phyloP scores from a whole-genome alignment of 306 rosid species.

The Dalbergia cultrata region DNA sequence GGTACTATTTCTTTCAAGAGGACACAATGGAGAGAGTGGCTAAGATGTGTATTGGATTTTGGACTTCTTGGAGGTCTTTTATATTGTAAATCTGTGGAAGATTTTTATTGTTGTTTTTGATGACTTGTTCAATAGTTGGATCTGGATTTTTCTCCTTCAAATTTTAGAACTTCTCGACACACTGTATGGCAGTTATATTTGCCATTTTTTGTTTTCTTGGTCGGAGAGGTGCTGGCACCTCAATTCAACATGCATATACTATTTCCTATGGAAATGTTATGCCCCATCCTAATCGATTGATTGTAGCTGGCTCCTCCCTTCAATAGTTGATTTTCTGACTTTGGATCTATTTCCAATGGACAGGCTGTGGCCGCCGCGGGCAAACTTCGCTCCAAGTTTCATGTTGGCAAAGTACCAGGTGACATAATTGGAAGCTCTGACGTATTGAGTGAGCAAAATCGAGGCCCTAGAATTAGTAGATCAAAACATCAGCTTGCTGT shows the following conservation, averaged over 20 bases:
- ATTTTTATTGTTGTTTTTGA: too few relatives aligned
- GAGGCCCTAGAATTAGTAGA: slow-evolving; percentile 85
- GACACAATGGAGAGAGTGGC: not conserved
- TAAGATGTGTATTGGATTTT: not conserved
- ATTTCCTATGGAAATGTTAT: slow-evolving; percentile 64
- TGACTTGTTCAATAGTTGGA: too few relatives aligned
- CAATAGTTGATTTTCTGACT: slow-evolving; percentile 66
- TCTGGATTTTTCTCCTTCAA: too few relatives aligned
- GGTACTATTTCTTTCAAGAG: slow-evolving; percentile 1
- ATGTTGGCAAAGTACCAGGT: slow-evolving; percentile 58
- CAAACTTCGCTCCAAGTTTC: slow-evolving; percentile 68
- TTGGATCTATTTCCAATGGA: slow-evolving; percentile 64
- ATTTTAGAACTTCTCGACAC: too few relatives aligned
- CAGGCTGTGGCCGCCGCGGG: slow-evolving; percentile 50
- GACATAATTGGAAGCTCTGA: slow-evolving; percentile 65
- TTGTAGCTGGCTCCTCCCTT: slow-evolving; percentile 52
- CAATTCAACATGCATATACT: slow-evolving; percentile 61
- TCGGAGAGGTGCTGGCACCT: slow-evolving; percentile 45
- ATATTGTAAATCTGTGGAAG: too few relatives aligned
- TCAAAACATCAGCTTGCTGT: slow-evolving; percentile 67
- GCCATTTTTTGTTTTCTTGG: too few relatives aligned
- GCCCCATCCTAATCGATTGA: slow-evolving; percentile 66
- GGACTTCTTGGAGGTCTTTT: too few relatives aligned
- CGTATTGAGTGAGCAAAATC: slow-evolving; percentile 82
- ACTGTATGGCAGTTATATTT: too few relatives aligned